A percentile compares a stretch with the other conserved stretches of the same genome.
Evolutionary conservation across 2,329 filamentous ascomycete species (phyloP).

Genomic region (Penicillium palitans): DNA sequence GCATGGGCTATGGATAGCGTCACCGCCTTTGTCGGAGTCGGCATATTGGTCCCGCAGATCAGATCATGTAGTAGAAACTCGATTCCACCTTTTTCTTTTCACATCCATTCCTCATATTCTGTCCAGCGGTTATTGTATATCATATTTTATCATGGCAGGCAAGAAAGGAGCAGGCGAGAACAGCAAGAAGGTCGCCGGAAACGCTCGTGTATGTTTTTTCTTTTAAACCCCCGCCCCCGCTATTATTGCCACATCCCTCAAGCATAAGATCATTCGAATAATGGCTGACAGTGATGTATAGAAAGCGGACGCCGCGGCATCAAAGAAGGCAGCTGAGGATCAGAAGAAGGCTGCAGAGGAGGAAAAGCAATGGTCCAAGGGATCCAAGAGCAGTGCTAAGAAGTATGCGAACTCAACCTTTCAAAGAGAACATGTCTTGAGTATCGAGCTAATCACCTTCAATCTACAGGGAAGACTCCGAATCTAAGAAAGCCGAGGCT

Average conservation of each 20-base stretch:
- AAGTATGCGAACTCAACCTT: conserved; percentile 58
- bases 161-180: conserved; percentile 68
- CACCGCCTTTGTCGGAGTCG: conserved; percentile 28
- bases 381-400: conserved; percentile 79
- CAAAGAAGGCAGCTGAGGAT: conserved; percentile 72
- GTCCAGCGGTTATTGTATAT: conserved; percentile 3
- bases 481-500: conserved; percentile 76
- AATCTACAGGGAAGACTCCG: conserved; percentile 70
- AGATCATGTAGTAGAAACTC: conserved; percentile 19
- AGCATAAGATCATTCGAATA: conserved; percentile 4
- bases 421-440: neutral
- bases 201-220: conserved; percentile 57
- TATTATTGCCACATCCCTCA: conserved; percentile 15
- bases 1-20: conserved; percentile 2
- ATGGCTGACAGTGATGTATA: conserved; percentile 43
- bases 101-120: conserved; percentile 2
- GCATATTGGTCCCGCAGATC: conserved; percentile 27
- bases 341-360: conserved; percentile 67
- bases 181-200: conserved; percentile 84
- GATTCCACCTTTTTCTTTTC: conserved; percentile 18
- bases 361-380: conserved; percentile 77
- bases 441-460: conserved; percentile 1
- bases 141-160: conserved; percentile 63
- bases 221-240: conserved; percentile 28
- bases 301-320: conserved; percentile 84